Percentiles rank a stretch among this genome's conserved stretches.
phyloP scores from a whole-genome alignment of 306 rosid genomes.

The Parietaria judaica region DNA sequence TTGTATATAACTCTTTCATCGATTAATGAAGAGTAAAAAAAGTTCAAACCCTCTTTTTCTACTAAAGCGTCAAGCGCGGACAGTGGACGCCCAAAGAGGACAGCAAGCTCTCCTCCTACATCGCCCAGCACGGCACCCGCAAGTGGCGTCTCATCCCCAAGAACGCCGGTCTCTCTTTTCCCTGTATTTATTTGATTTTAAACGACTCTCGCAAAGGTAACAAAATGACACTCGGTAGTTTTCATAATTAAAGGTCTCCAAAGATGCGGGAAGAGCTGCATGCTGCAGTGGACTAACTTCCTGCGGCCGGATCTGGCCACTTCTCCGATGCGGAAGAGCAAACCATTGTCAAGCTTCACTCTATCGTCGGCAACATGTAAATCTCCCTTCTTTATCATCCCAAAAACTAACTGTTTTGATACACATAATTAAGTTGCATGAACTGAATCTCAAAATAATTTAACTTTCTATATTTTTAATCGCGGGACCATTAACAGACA shows the following conservation, averaged over 20 bases:
- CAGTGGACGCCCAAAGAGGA: constrained; percentile 98
- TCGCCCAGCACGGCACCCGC: constrained; percentile 57
- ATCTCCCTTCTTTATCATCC: too few relatives aligned
- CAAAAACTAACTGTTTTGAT: too few relatives aligned
- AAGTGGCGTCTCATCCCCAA: constrained; percentile 60
- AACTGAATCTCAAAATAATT: too few relatives aligned
- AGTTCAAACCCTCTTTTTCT: too few relatives aligned
- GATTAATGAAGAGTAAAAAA: too few relatives aligned
- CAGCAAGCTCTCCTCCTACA: constrained; percentile 75
- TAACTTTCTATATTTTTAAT: neutral
- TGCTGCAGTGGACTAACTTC: constrained; percentile 82
- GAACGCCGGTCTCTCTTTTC: constrained; percentile 36
- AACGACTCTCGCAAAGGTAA: neutral
- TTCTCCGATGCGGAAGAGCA: constrained; percentile 78
- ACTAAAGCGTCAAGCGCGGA: constrained; percentile 70
- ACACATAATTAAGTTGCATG: neutral
- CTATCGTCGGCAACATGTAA: constrained; percentile 86
- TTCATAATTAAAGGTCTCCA: constrained; percentile 47
- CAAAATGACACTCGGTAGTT: neutral
- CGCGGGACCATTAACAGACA: neutral
- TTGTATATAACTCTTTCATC: too few relatives aligned
- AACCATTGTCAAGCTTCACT: constrained; percentile 80
- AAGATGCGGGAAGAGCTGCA: constrained; percentile 88
- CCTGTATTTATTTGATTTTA: neutral
- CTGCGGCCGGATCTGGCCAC: constrained; percentile 91